phyloP scores from a whole-genome alignment of 2,329 filamentous ascomycete genomes.

The Colletotrichum filicis region DNA sequence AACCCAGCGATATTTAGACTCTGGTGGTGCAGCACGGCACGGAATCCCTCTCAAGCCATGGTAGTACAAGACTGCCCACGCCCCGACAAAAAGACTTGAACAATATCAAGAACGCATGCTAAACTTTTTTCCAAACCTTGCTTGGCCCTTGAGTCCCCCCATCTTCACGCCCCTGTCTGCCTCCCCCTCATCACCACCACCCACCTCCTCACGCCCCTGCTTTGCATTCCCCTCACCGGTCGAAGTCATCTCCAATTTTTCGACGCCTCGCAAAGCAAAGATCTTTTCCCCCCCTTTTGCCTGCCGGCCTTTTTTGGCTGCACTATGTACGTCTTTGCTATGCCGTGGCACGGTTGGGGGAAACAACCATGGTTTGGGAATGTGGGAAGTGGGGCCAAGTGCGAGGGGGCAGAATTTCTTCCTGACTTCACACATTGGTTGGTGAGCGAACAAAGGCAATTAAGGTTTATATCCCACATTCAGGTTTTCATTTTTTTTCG shows the following conservation, averaged over 20 bases:
- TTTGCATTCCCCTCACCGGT: background rate
- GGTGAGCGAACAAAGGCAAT: background rate
- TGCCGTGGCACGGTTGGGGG: constrained; percentile 3
- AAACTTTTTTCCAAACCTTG: background rate
- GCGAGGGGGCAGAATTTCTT: background rate
- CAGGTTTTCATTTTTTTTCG: background rate
- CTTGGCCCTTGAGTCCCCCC: background rate
- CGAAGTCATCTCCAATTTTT: background rate
- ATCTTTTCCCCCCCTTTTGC: background rate
- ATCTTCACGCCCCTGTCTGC: background rate
- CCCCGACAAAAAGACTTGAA: background rate
- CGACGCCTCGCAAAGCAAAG: background rate
- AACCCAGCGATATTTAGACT: background rate
- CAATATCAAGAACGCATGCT: background rate
- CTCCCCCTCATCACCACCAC: background rate
- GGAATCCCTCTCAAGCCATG: background rate
- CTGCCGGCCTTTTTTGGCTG: background rate
- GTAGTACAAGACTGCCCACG: background rate
- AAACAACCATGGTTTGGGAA: background rate
- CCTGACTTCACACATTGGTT: background rate
- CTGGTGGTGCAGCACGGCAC: background rate
- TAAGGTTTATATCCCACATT: background rate
- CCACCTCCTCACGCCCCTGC: background rate
- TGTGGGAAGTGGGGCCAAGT: background rate
- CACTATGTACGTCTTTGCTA: background rate